Percentiles rank a stretch among this genome's conserved stretches.
Conservation (phyloP, 2,329 filamentous ascomycete species). For the Diaporthe caulivora region DNA sequence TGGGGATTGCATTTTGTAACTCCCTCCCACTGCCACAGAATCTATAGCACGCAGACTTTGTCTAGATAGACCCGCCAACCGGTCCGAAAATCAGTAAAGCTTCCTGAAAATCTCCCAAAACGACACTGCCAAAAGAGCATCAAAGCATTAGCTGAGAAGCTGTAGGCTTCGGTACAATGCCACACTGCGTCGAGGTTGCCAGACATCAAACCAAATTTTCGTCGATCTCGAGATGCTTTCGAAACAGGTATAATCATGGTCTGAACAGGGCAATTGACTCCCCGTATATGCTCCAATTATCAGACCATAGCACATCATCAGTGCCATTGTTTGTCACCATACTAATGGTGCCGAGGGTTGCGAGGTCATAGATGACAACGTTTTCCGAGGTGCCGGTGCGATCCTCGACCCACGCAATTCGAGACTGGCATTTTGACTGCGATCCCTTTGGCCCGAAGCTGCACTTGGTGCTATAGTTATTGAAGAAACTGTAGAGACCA, state of each 20-base stretch:
- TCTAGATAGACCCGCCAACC: background rate
- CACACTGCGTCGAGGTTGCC: background rate
- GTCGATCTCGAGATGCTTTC: background rate
- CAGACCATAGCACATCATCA: constrained; percentile 50
- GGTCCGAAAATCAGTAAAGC: background rate
- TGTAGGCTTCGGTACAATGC: background rate
- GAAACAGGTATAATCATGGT: background rate
- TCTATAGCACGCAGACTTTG: background rate
- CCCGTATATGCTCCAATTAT: constrained; percentile 53
- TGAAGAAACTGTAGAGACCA: constrained; percentile 77
- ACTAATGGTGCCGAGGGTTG: constrained; percentile 54
- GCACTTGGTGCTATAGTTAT: constrained; percentile 69
- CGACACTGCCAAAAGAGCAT: background rate
- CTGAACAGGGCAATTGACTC: constrained; percentile 44
- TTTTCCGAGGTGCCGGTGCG: constrained; percentile 30
- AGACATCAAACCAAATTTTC: background rate
- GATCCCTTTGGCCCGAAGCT: constrained; percentile 50
- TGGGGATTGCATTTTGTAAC: background rate
- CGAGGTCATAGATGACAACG: constrained; percentile 55
- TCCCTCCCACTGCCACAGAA: background rate
- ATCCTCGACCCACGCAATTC: constrained; percentile 50
- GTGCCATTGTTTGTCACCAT: constrained; percentile 52
- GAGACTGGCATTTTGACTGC: constrained; percentile 58
- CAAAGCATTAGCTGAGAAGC: background rate
- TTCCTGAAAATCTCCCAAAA: background rate